Percentiles rank a stretch among this genome's conserved stretches.
Conservation (phyloP, 1,284 basidiomycete genomes). For the Coriolopsis trogii region DNA sequence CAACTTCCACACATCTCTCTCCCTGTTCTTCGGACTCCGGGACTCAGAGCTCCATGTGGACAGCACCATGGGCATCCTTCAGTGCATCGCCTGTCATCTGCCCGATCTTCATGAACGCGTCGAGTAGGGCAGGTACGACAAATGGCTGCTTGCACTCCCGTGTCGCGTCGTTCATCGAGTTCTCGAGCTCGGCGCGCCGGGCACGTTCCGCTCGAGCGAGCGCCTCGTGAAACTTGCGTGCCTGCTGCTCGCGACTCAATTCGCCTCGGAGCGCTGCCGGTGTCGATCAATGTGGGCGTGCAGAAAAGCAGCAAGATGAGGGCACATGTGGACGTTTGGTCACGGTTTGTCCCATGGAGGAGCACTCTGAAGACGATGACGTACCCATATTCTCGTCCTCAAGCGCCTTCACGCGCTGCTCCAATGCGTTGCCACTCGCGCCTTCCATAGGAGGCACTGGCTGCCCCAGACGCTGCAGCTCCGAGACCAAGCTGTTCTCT, state of each 20-base stretch:
- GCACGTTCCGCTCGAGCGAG: slow-evolving; percentile 38
- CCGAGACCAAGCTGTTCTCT: slow-evolving; percentile 34
- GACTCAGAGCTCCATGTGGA: slow-evolving; percentile 16
- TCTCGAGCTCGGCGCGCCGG: slow-evolving; percentile 38
- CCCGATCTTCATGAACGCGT: slow-evolving; percentile 43
- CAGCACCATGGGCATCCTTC: slow-evolving; percentile 9
- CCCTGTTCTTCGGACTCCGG: not conserved
- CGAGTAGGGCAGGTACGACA: slow-evolving; percentile 48
- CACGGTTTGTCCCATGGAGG: not conserved
- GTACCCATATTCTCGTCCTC: slow-evolving; percentile 21
- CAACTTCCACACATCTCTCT: not conserved
- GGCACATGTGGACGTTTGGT: not conserved
- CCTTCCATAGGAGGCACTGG: slow-evolving; percentile 15
- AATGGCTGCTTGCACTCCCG: slow-evolving; percentile 48
- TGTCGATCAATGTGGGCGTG: not conserved
- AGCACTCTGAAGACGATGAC: slow-evolving; percentile 3
- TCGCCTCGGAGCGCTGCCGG: slow-evolving; percentile 20
- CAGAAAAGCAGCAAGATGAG: not conserved
- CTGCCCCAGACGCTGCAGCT: slow-evolving; percentile 30
- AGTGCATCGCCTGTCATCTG: slow-evolving; percentile 29
- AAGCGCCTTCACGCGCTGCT: slow-evolving; percentile 13
- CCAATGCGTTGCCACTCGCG: slow-evolving; percentile 9
- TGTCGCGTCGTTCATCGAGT: slow-evolving; percentile 39
- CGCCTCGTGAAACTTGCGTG: slow-evolving; percentile 28
- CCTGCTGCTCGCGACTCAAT: slow-evolving; percentile 16